Evolutionary conservation across 1,139 yeast genomes (phyloP), one percentile per base, ranked within the genome.

Genomic region (Martiniozyma asiatica): DNA sequence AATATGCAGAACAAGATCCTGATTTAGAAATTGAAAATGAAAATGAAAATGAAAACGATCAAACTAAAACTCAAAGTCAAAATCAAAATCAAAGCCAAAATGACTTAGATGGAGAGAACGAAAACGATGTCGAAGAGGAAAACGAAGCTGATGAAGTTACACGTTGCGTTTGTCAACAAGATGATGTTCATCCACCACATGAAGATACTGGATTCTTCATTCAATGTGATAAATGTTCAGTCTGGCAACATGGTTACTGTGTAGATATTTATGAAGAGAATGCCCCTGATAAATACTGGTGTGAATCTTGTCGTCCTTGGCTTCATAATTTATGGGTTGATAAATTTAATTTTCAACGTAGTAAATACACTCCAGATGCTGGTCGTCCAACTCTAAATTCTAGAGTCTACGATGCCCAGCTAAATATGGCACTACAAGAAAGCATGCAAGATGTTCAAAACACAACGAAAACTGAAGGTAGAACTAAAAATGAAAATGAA

Each of bases 221-320:
- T 43, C 92, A 79, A 55, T 89, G 98, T 63, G 97, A 89, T 45
- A 65, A 68, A 39, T 89, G 98, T 57, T 74, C 84, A 16, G 94
- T 78, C 8, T 89, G 97, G 98, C 97, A 89, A 55, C 98, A 89
- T 52, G 97, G 96, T 3, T 85, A 65, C 55, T 89, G 98, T 59
- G 96, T 89, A 24, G 94, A 95, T 1, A 67, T 82, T 36, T 64
- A 62, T 38, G 68, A 69, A 30, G 80, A 74, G 41, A 76, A 72
- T 20, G 84, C 84, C 1, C 95, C 95, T 2, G 95, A 85, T 36
- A 80, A 80, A 51, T 87, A 87, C 55, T 82, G 84, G 80, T 87
- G 97, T 61, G 98, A 89, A 50, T 56, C 61, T 44, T 89, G 97
- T 58, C 72, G 76, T 41, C 94, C 95, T 0, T 87, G 79, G 26